Conservation (phyloP, 1,284 basidiomycete genomes). For the Pyrrhoderma lamaoense region DNA sequence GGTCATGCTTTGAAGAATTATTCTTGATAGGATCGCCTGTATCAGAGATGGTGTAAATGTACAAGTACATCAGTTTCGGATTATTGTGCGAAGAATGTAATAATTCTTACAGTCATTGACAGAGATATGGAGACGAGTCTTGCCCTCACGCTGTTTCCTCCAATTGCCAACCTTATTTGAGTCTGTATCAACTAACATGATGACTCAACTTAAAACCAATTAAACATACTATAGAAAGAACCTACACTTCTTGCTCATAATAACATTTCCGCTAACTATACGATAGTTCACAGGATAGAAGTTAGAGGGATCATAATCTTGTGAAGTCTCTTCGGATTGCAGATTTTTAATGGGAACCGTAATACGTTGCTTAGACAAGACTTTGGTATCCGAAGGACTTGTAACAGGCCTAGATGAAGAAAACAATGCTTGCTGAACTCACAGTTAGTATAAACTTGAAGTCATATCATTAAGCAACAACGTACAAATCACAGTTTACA, state of each 20-base stretch:
- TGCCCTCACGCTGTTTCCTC: background rate
- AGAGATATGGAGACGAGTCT: no score
- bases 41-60: no score
- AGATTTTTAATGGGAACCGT: background rate
- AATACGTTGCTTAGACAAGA: background rate
- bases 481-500: slow-evolving; percentile 62
- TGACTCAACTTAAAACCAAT: no score
- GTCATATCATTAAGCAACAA: background rate
- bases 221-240: no score
- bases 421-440: slow-evolving; percentile 2
- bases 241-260: no score
- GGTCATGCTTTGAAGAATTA: no score
- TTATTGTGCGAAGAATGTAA: no score
- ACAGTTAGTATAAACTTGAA: background rate
- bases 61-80: no score
- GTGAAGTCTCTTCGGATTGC: background rate
- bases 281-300: background rate
- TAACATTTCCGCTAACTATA: background rate
- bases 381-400: background rate
- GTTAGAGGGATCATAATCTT: background rate
- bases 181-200: background rate
- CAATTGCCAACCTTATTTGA: slow-evolving; percentile 5
- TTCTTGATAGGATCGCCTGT: no score
- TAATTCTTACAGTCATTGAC: no score
- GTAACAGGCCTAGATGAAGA: no score